Percentiles rank a stretch among this genome's conserved stretches.
phyloP scores from a whole-genome alignment of 768 basidiomycete genomes.

The Auriscalpium vulgare region DNA sequence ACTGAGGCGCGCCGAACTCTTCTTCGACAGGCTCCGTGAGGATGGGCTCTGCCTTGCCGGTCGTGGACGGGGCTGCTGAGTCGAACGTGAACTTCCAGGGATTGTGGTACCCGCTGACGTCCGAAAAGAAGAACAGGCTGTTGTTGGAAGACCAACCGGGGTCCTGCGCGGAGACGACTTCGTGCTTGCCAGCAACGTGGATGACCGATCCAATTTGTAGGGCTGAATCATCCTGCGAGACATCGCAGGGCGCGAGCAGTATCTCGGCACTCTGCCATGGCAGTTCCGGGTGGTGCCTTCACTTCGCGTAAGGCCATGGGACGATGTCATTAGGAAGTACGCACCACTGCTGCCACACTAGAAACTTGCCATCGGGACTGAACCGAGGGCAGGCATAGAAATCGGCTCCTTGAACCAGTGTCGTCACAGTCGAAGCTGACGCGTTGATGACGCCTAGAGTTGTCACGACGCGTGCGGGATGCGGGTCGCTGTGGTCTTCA shows the following conservation, averaged over 20 bases:
- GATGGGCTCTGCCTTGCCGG: slow-evolving; percentile 1
- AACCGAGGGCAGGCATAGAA: not conserved
- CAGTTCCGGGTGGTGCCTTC: not conserved
- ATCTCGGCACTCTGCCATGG: not conserved
- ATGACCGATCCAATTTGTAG: not conserved
- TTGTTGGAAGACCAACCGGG: slow-evolving; percentile 53
- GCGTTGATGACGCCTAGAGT: not conserved
- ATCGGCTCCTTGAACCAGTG: not conserved
- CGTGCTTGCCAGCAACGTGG: slow-evolving; percentile 43
- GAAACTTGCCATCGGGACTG: not conserved
- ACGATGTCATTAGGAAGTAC: not conserved
- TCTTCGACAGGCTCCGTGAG: slow-evolving; percentile 8
- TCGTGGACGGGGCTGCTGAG: slow-evolving; percentile 3
- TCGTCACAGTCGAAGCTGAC: not conserved
- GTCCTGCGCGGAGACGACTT: slow-evolving; percentile 46
- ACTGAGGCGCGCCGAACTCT: slow-evolving; percentile 20
- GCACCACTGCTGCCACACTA: not conserved
- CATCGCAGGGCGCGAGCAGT: not conserved
- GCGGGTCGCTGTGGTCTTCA: not conserved
- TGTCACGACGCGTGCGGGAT: not conserved
- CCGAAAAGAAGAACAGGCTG: slow-evolving; percentile 54
- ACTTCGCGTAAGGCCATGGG: too few relatives aligned
- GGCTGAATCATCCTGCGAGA: not conserved
- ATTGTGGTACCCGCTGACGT: slow-evolving; percentile 60
- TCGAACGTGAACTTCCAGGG: slow-evolving; percentile 37